Conservation (phyloP, 306 rosid species). For the Cucurbita moschata region DNA sequence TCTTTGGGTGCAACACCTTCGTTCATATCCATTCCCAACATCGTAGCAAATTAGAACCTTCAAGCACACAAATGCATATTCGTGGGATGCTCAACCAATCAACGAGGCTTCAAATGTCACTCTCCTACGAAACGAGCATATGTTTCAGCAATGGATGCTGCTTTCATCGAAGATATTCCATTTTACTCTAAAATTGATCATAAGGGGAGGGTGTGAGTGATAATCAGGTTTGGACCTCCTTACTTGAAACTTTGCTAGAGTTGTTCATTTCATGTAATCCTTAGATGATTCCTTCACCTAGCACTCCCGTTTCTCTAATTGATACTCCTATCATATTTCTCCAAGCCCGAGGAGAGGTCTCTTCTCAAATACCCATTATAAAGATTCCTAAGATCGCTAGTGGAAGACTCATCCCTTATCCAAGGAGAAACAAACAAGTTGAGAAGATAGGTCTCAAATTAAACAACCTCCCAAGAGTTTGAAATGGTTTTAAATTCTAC, state of each 20-base stretch:
- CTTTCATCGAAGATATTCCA: background rate
- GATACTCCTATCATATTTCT: background rate
- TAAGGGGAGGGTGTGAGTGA: background rate
- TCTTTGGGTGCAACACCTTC: too few relatives aligned
- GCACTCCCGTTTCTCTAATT: too few relatives aligned
- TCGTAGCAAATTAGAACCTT: background rate
- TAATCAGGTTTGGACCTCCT: background rate
- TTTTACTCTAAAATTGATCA: background rate
- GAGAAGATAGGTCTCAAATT: background rate
- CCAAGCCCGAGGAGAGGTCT: background rate
- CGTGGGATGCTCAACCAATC: background rate
- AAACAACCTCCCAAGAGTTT: background rate
- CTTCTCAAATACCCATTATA: background rate
- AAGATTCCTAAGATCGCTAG: background rate
- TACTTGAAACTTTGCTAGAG: background rate
- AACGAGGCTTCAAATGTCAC: background rate
- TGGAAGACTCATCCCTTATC: background rate
- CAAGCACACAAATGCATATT: background rate
- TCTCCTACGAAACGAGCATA: too few relatives aligned
- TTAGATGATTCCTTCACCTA: too few relatives aligned
- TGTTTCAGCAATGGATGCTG: background rate
- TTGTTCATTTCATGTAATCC: background rate
- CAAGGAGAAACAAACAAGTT: background rate
- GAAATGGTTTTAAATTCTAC: background rate
- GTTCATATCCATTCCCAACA: background rate